Base-by-base conservation (phyloP, 2,329 filamentous ascomycete species). In the Bertia moriformis region DNA sequence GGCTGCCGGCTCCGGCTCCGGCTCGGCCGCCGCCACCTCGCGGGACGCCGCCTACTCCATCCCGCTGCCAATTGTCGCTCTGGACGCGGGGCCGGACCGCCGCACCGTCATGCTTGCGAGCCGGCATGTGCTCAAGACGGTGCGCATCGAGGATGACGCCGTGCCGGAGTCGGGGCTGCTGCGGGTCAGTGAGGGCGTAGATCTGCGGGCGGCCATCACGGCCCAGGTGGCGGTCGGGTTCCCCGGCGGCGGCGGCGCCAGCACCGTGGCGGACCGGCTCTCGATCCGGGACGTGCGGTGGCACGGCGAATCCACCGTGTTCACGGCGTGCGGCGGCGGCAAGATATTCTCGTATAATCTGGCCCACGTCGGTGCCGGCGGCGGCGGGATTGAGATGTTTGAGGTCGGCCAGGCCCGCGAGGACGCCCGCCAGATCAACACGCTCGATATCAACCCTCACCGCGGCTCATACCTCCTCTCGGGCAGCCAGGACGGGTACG, bases 311-410 rank as follows among this genome's bases (percentile, higher is more conserved):
- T 63, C 65, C 13, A 67, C 64, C 27, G 65, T 79, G 40, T 73
- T 77, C 46, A 79, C 75, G 0, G 75, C 75, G 2, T 77, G 73
- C 49, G 68, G 70, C 38, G 74, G 70, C 43, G 75, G 75, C 48
- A 73, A 73, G 53, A 76, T 80, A 46, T 78, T 78, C 43, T 63
- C 71, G 43, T 80, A 80, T 48, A 73, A 80, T 51, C 51, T 79
- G 14, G 61, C 61, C 30, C 66, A 68, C 15, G 48, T 71, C 7
- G 54, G 59, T 2, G 52, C 55, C 18, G n/a, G n/a, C n/a, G n/a
- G n/a, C n/a, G n/a, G n/a, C n/a, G 56, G 54, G 1, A 55, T 65
- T 12, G 63, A 65, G 3, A 53, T 76, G 38, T n/a, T n/a, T n/a
- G 71, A 71, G 29, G 69, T 67, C 22, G 65, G 76, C 22, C 67